A percentile compares a stretch with the other conserved stretches of the same genome.
These are phyloP conservation scores for Solanum infundibuliforme DNA, from an alignment of 257 asterid genomes.

Conservation along the genomic window DNA sequence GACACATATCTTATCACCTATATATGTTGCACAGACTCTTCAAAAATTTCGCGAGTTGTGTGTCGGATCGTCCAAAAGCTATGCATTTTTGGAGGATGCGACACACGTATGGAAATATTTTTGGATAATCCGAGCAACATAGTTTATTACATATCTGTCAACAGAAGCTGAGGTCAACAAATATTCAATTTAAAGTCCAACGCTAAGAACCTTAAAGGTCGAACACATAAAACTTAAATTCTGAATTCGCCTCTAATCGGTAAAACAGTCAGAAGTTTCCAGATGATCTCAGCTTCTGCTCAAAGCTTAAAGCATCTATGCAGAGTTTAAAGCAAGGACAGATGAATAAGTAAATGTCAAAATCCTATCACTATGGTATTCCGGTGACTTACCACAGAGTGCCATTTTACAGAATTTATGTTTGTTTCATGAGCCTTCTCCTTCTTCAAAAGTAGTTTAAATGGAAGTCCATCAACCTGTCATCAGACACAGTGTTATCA, in stretches of 20 bases:
- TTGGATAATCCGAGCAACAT: not conserved
- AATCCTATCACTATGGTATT: not conserved
- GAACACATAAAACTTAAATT: not conserved
- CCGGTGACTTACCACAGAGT: slow-evolving; percentile 42
- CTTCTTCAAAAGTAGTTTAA: slow-evolving; percentile 58
- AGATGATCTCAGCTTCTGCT: not conserved
- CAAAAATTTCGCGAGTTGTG: not conserved
- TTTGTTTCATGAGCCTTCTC: slow-evolving; percentile 90
- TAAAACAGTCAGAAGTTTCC: not conserved
- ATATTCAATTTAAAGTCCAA: not conserved
- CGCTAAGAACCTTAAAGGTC: not conserved
- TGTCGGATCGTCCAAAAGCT: not conserved
- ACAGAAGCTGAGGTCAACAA: not conserved
- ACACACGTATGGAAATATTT: not conserved
- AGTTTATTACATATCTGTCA: not conserved
- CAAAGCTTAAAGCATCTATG: not conserved
- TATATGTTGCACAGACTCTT: not conserved
- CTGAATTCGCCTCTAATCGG: not conserved
- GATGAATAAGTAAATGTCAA: not conserved
- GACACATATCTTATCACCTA: not conserved
- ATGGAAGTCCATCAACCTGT: slow-evolving; percentile 44
- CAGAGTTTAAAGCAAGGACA: not conserved
- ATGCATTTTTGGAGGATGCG: not conserved
- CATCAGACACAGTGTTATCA: not conserved
- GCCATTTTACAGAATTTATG: slow-evolving; percentile 77